These are phyloP conservation scores for Umbelopsis vinacea DNA, from an alignment of 192 early-diverging fungal species.

Conservation along the genomic window DNA sequence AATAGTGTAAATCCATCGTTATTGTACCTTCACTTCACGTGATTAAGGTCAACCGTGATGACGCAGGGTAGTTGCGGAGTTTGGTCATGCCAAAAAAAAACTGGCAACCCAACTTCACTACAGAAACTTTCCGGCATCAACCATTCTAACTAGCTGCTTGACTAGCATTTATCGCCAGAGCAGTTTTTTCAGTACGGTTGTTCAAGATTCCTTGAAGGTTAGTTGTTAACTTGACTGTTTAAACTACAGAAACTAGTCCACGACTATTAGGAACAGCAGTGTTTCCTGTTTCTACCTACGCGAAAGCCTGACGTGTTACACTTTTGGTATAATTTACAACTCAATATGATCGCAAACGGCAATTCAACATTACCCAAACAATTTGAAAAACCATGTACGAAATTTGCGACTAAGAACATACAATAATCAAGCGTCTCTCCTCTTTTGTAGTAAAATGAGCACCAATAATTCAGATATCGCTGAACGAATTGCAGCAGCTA, in stretches of 20 bases:
- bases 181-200: slow-evolving; percentile 10
- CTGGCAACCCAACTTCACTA: neutral
- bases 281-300: neutral
- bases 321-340: neutral
- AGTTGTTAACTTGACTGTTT: neutral
- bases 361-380: neutral
- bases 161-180: neutral
- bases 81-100: neutral
- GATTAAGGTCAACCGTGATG: neutral
- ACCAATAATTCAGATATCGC: slow-evolving; percentile 69
- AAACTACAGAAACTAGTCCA: neutral
- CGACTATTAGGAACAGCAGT: neutral
- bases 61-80: neutral
- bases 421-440: neutral
- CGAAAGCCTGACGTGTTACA: neutral
- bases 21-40: neutral
- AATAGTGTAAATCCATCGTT: too few relatives aligned
- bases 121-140: slow-evolving; percentile 8
- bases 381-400: neutral
- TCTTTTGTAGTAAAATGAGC: slow-evolving; percentile 16
- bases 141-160: neutral
- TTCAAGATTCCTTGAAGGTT: slow-evolving; percentile 11
- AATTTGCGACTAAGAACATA: neutral
- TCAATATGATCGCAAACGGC: neutral
- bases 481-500: slow-evolving; percentile 86